Conservation (phyloP, 495 filamentous ascomycete genomes). For the Lichina pygmaea region DNA sequence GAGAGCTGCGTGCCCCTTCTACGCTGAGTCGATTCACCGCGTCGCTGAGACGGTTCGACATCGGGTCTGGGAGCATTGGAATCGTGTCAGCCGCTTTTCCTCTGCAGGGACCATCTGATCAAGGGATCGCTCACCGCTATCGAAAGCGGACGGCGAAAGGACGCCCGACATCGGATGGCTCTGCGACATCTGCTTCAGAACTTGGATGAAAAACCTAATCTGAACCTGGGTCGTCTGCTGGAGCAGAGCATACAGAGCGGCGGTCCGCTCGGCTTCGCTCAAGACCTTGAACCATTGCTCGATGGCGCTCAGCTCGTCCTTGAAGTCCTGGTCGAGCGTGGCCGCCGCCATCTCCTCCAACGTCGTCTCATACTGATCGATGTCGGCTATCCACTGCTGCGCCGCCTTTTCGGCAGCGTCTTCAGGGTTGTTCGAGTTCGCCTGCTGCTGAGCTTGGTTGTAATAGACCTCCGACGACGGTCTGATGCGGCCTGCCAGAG, state of each 20-base stretch:
- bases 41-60: slow-evolving; percentile 88
- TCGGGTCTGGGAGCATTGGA: slow-evolving; percentile 38
- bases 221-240: slow-evolving; percentile 98
- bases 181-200: slow-evolving; percentile 95
- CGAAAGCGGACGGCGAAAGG: slow-evolving; percentile 85
- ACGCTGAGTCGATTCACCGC: slow-evolving; percentile 89
- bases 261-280: slow-evolving; percentile 87
- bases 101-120: too few species aligned
- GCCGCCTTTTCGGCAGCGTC: slow-evolving; percentile 81
- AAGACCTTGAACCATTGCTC: slow-evolving; percentile 98
- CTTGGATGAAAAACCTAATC: slow-evolving; percentile 97
- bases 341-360: slow-evolving; percentile 97
- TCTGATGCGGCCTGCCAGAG: slow-evolving; percentile 59
- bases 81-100: slow-evolving; percentile 3
- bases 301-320: slow-evolving; percentile 94
- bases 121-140: slow-evolving; percentile 42
- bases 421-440: slow-evolving; percentile 36
- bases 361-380: slow-evolving; percentile 92
- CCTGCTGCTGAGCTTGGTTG: slow-evolving; percentile 38
- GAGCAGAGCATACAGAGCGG: slow-evolving; percentile 77
- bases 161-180: slow-evolving; percentile 93
- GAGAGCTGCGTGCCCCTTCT: slow-evolving; percentile 63
- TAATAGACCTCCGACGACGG: slow-evolving; percentile 85
- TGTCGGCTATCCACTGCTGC: slow-evolving; percentile 95
- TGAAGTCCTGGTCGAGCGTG: slow-evolving; percentile 95